Base-by-base conservation (phyloP, 2,329 filamentous ascomycete species). In the Diplodia seriata region DNA sequence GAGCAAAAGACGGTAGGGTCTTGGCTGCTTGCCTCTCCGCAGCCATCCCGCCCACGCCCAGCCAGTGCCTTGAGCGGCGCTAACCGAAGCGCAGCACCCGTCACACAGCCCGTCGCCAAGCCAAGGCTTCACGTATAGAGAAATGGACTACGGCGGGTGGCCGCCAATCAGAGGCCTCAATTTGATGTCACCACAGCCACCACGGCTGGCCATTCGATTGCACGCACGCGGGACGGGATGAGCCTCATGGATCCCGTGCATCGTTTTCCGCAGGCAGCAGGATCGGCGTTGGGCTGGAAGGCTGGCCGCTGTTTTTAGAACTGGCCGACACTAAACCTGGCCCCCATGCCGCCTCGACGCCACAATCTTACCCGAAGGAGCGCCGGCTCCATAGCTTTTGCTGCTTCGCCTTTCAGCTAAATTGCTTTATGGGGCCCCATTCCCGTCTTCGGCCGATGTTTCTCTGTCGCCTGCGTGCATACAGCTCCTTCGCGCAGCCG, bases 11-110 rank as follows among this genome's bases (percentile, higher is more conserved):
- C 7, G 18, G 43, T 47, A n/a, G 43, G 18, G 43, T 14, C 43
- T 47, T 47, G 43, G 43, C 43, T 47, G 43, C 43, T 47, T 47
- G 43, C 43, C 40, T 47, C 43, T 47, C 43, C n/a, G 18, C 43
- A 20, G 20, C 43, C 43, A 11, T 47, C 43, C 43, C n/a, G 43
- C n/a, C 43, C 43, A 47, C 43, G 18, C 18, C 2, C n/a, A 14
- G 36, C 36, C 36, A 3, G 36, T 38, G 36, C 36, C 43, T 47
- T 47, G n/a, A n/a, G 18, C 9, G 18, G 43, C 43, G 18, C 43
- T 20, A 47, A 20, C n/a, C n/a, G 43, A n/a, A n/a, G 18, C 43
- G n/a, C n/a, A 20, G 43, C 18, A 20, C 18, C 6, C 7, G 43
- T n/a, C n/a, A 47, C 40, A 47, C 2, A 47, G 18, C n/a, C 40